phyloP scores from a whole-genome alignment of 192 early-diverging fungal genomes.

The Coemansia sp. region DNA sequence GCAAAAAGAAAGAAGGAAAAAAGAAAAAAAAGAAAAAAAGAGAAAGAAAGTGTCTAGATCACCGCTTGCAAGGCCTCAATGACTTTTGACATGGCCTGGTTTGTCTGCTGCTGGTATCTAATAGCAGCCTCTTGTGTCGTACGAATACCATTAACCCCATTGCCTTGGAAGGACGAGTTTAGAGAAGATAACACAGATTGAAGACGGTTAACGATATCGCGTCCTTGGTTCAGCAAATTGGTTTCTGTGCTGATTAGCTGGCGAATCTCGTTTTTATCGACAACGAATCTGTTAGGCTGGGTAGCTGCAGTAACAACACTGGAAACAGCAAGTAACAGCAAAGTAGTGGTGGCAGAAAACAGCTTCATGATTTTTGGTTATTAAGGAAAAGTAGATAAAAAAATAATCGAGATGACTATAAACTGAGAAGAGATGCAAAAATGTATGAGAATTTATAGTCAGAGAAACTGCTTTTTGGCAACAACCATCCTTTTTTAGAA shows the following conservation, averaged over 20 bases:
- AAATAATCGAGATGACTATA: background rate
- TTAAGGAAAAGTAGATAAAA: background rate
- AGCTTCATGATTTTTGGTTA: background rate
- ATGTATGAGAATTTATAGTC: background rate
- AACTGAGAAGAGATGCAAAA: background rate
- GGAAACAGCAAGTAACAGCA: background rate
- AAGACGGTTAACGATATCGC: background rate
- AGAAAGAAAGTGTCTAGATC: background rate
- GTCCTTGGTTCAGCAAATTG: background rate
- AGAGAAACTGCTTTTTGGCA: background rate
- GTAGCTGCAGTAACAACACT: background rate
- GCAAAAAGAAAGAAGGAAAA: no score
- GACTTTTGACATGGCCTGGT: background rate
- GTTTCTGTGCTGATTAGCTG: background rate
- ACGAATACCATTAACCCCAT: background rate
- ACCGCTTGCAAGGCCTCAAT: background rate
- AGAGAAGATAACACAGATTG: background rate
- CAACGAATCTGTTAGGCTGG: background rate
- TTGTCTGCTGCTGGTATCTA: background rate
- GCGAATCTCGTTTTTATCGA: background rate
- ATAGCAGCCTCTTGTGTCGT: background rate
- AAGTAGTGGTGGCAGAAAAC: background rate
- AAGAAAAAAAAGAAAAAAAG: background rate
- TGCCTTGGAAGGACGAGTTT: background rate
- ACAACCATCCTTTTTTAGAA: background rate